Percentiles rank a stretch among this genome's conserved stretches.
phyloP scores from a whole-genome alignment of 164 flowering plant species.

The Liriodendron chinense region DNA sequence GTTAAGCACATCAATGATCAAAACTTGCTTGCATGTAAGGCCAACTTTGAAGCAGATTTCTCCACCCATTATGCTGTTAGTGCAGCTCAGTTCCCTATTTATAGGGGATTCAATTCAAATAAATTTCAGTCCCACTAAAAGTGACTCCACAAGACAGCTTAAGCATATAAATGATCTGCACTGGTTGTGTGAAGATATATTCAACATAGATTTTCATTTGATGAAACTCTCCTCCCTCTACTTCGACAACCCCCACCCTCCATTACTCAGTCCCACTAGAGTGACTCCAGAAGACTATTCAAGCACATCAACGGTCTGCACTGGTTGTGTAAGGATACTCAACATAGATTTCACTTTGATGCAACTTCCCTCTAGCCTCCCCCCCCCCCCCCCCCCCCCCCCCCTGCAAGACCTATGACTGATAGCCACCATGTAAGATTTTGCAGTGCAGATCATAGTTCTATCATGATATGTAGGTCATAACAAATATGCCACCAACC shows the following conservation, averaged over 20 bases:
- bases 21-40: neutral
- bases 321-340: neutral
- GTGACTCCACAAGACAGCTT: neutral
- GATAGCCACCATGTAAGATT: too few relatives aligned
- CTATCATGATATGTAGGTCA: too few relatives aligned
- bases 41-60: neutral
- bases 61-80: neutral
- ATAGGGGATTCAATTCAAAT: neutral
- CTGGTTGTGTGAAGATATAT: neutral
- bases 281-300: neutral
- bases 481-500: too few relatives aligned
- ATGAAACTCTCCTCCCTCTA: neutral
- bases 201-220: neutral
- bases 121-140: neutral
- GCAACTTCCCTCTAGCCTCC: neutral
- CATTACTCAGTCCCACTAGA: neutral
- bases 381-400: too few relatives aligned
- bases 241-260: neutral
- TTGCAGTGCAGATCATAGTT: too few relatives aligned
- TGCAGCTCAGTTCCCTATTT: neutral
- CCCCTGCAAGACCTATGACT: too few relatives aligned
- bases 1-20: neutral
- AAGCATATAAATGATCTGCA: neutral
- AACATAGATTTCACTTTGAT: neutral
- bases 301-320: neutral